These are phyloP conservation scores for Bryoerythrophyllum caledonicum DNA, from an alignment of 225 moss, liverwort and hornwort species.

Conservation along the genomic window DNA sequence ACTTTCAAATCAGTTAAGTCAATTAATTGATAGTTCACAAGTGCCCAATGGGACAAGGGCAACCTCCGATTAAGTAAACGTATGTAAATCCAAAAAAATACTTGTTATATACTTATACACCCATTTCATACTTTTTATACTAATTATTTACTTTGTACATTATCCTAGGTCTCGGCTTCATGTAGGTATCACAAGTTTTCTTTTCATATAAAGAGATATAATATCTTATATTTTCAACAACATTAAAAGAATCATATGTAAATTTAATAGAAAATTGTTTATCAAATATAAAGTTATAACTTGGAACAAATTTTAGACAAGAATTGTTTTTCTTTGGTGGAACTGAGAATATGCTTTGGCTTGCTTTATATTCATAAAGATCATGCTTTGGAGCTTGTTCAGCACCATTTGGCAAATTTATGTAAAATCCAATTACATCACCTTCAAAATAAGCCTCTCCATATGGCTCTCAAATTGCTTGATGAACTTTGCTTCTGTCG, in stretches of 20 bases:
- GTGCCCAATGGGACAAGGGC: too few species aligned
- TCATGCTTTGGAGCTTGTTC: slow-evolving; percentile 60
- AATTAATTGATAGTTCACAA: too few species aligned
- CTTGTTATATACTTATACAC: too few species aligned
- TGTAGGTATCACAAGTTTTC: too few species aligned
- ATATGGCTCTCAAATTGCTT: slow-evolving; percentile 72
- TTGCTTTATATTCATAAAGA: slow-evolving; percentile 31
- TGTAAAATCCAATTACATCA: slow-evolving; percentile 89
- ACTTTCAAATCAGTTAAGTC: too few species aligned
- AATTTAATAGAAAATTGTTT: neutral
- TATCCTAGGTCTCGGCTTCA: too few species aligned
- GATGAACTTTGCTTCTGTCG: slow-evolving; percentile 87
- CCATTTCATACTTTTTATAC: too few species aligned
- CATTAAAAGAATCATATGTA: neutral
- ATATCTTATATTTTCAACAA: neutral
- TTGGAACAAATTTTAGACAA: slow-evolving; percentile 55
- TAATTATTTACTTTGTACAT: too few species aligned
- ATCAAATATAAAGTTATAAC: slow-evolving; percentile 33
- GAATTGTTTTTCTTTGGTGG: slow-evolving; percentile 59
- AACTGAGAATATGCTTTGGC: slow-evolving; percentile 26
- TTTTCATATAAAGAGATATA: too few species aligned
- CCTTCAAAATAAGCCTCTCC: slow-evolving; percentile 75
- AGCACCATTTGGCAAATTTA: slow-evolving; percentile 74
- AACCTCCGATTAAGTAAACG: too few species aligned
- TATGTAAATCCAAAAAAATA: too few species aligned